Percentiles rank a stretch among this genome's conserved stretches.
Conservation (phyloP, 169 alveolate species). For the Cryptosporidium viatorum region DNA sequence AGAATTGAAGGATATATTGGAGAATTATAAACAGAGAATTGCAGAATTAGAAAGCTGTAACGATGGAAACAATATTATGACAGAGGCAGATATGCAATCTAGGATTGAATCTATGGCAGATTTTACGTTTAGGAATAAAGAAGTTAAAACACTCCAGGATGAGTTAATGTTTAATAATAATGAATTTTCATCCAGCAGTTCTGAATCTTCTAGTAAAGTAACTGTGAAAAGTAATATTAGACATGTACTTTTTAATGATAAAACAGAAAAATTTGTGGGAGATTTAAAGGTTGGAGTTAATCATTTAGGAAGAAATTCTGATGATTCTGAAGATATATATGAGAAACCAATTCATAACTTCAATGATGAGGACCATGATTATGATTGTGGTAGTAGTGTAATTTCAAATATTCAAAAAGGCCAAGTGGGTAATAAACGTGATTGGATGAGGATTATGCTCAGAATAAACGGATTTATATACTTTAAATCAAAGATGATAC, state of each 20-base stretch:
- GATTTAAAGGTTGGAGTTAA: constrained; percentile 3
- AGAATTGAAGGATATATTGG: constrained; percentile 44
- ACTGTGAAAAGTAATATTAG: constrained; percentile 16
- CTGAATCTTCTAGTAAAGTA: background rate
- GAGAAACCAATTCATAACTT: background rate
- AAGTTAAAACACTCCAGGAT: constrained; percentile 58
- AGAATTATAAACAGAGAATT: constrained; percentile 33
- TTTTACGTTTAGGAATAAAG: constrained; percentile 10
- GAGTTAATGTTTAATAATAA: constrained; percentile 21
- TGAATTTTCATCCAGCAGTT: constrained; percentile 5
- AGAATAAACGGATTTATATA: constrained; percentile 6
- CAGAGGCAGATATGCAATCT: constrained; percentile 60
- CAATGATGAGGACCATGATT: background rate
- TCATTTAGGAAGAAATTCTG: background rate
- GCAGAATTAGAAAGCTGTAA: constrained; percentile 21
- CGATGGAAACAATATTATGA: constrained; percentile 35
- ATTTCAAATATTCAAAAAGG: background rate
- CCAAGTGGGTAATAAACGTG: background rate
- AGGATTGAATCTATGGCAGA: constrained; percentile 40
- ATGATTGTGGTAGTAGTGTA: background rate
- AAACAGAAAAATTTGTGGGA: constrained; percentile 30
- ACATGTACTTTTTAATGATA: constrained; percentile 65
- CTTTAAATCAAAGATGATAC: constrained; percentile 42
- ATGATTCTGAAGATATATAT: background rate
- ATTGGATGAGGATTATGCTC: constrained; percentile 31